Evolutionary conservation across 768 basidiomycete genomes (phyloP).

Genomic region (Pluteus cervinus): DNA sequence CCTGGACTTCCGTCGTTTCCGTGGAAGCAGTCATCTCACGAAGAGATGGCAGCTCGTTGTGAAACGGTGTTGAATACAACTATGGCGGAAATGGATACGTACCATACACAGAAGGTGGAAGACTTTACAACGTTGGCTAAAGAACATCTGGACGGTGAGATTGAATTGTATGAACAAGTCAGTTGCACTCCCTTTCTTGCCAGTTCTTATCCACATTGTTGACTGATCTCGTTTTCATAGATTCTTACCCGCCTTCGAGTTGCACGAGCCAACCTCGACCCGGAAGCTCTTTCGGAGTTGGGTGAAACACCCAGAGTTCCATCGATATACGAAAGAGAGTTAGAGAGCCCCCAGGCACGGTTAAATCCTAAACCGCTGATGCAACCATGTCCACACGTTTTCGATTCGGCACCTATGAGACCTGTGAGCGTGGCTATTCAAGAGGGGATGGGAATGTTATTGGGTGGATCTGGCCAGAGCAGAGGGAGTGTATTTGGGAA

Average conservation of each 20-base stretch:
- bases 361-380: slow-evolving; percentile 42
- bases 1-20: background rate
- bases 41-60: slow-evolving; percentile 66
- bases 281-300: slow-evolving; percentile 42
- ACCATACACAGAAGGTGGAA: slow-evolving; percentile 68
- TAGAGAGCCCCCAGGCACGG: slow-evolving; percentile 52
- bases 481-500: slow-evolving; percentile 55
- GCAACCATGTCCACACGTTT: slow-evolving; percentile 77
- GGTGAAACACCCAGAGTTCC: slow-evolving; percentile 47
- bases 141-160: slow-evolving; percentile 76
- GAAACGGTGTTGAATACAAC: slow-evolving; percentile 87
- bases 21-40: slow-evolving; percentile 38
- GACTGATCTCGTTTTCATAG: slow-evolving; percentile 20
- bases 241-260: slow-evolving; percentile 51
- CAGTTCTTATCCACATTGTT: background rate
- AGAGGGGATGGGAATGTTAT: slow-evolving; percentile 60
- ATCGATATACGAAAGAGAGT: slow-evolving; percentile 72
- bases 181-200: background rate
- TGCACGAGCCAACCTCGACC: slow-evolving; percentile 51
- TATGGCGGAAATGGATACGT: slow-evolving; percentile 82
- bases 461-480: slow-evolving; percentile 36
- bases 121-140: slow-evolving; percentile 55
- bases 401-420: slow-evolving; percentile 68
- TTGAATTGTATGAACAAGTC: slow-evolving; percentile 69
- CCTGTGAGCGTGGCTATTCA: slow-evolving; percentile 73